These are phyloP conservation scores for Aspergillus mulundensis DNA, from an alignment of 495 filamentous ascomycete genomes.

Conservation along the genomic window DNA sequence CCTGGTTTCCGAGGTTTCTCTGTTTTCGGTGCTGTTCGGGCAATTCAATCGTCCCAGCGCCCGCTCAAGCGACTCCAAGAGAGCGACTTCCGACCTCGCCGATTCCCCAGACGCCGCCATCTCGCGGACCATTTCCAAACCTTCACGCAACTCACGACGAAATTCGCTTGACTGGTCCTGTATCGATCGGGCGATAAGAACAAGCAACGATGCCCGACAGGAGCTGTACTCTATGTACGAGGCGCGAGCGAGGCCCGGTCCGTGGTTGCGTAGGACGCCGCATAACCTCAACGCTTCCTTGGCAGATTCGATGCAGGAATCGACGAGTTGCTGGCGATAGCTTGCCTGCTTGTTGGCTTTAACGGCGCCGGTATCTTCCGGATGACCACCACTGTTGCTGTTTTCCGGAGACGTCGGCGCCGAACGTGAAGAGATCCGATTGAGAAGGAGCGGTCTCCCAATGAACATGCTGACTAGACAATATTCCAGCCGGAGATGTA, in stretches of 20 bases:
- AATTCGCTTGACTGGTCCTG: constrained; percentile 21
- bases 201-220: constrained; percentile 33
- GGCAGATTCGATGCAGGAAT: constrained; percentile 28
- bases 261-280: constrained; percentile 22
- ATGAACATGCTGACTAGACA: constrained; percentile 30
- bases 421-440: neutral
- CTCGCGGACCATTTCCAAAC: constrained; percentile 30
- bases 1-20: neutral
- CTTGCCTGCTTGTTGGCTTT: neutral
- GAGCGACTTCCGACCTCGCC: constrained; percentile 29
- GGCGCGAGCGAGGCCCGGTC: constrained; percentile 29
- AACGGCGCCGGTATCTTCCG: neutral
- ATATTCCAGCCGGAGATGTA: constrained; percentile 32
- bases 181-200: constrained; percentile 31
- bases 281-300: constrained; percentile 23
- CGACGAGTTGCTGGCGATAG: constrained; percentile 18
- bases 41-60: constrained; percentile 22
- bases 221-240: constrained; percentile 38
- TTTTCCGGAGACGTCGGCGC: neutral
- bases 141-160: constrained; percentile 18
- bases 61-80: constrained; percentile 33
- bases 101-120: constrained; percentile 35
- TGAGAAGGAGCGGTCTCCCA: constrained; percentile 31
- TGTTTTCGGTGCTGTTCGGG: neutral
- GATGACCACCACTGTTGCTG: neutral